Evolutionary conservation across 108 stramenopile species (phyloP).

Genomic region (Pseudonitzschia pungens): DNA sequence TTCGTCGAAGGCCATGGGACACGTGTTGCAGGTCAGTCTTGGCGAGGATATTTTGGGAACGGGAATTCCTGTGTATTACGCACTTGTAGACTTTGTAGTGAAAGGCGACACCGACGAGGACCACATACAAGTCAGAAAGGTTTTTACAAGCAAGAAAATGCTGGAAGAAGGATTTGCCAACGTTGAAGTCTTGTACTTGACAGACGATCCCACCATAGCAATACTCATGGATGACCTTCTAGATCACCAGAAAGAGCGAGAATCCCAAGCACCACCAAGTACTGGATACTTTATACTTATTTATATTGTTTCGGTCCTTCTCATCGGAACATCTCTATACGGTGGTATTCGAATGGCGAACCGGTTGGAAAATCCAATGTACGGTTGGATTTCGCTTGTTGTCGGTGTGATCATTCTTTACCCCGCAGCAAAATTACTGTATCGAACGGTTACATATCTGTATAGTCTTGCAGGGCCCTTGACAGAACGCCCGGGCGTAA

Average conservation of each 20-base stretch:
- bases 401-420: slow-evolving; percentile 31
- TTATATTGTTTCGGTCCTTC: slow-evolving; percentile 16
- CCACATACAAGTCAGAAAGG: slow-evolving; percentile 50
- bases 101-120: slow-evolving; percentile 25
- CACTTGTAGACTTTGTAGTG: slow-evolving; percentile 51
- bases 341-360: slow-evolving; percentile 27
- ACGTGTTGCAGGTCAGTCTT: slow-evolving; percentile 44
- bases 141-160: slow-evolving; percentile 37
- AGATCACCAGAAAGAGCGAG: slow-evolving; percentile 23
- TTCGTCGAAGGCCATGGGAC: slow-evolving; percentile 32
- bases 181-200: slow-evolving; percentile 47
- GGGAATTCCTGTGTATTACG: slow-evolving; percentile 50
- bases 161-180: slow-evolving; percentile 62
- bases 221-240: slow-evolving; percentile 43
- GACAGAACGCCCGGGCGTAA: slow-evolving; percentile 31
- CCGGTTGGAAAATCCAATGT: slow-evolving; percentile 17
- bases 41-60: slow-evolving; percentile 40
- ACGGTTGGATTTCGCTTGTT: slow-evolving; percentile 36
- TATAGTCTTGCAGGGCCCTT: slow-evolving; percentile 15
- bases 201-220: slow-evolving; percentile 44
- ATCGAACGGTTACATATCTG: not conserved
- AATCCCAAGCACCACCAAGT: slow-evolving; percentile 20
- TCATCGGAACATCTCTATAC: slow-evolving; percentile 21
- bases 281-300: slow-evolving; percentile 3
- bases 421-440: slow-evolving; percentile 31